Evolutionary conservation across 306 rosid species (phyloP).

Genomic region (Astragalus glycyphyllos): DNA sequence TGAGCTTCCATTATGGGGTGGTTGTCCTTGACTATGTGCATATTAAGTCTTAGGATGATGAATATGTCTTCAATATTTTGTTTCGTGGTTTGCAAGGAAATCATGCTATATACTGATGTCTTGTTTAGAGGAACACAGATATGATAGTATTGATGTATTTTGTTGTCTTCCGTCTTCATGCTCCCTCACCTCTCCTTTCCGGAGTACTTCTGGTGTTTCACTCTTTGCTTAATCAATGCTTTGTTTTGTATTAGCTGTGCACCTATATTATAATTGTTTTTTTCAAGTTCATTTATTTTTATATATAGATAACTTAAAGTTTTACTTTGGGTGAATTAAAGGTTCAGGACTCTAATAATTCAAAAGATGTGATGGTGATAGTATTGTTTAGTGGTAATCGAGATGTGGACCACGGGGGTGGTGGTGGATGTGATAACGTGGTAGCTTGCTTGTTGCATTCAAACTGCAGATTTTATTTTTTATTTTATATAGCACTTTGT

Average conservation of each 20-base stretch:
- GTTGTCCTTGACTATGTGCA: conserved; percentile 34
- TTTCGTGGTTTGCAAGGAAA: conserved; percentile 32
- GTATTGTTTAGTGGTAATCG: conserved; percentile 2
- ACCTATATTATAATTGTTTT: conserved; percentile 12
- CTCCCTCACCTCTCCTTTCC: not conserved
- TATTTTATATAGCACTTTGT: not conserved
- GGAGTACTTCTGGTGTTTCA: conserved; percentile 7
- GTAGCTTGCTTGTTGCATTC: conserved; percentile 7
- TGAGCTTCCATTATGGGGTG: conserved; percentile 31
- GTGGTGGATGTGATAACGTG: conserved; percentile 37
- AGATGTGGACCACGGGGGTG: not conserved
- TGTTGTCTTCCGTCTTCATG: conserved; percentile 3
- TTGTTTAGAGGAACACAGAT: conserved; percentile 7
- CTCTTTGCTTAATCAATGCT: conserved; percentile 22
- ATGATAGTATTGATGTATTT: conserved; percentile 18
- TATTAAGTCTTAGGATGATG: conserved; percentile 28
- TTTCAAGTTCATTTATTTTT: conserved; percentile 25
- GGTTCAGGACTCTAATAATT: conserved; percentile 13
- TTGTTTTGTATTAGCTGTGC: conserved; percentile 24
- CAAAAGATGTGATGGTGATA: conserved; percentile 3
- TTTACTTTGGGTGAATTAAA: conserved; percentile 31
- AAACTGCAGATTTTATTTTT: not conserved
- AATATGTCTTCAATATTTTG: conserved; percentile 32
- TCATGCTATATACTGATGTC: conserved; percentile 24
- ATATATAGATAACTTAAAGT: conserved; percentile 13